Base-by-base conservation (phyloP, 768 basidiomycete genomes). In the Boletus pseudo-olivaceus region DNA sequence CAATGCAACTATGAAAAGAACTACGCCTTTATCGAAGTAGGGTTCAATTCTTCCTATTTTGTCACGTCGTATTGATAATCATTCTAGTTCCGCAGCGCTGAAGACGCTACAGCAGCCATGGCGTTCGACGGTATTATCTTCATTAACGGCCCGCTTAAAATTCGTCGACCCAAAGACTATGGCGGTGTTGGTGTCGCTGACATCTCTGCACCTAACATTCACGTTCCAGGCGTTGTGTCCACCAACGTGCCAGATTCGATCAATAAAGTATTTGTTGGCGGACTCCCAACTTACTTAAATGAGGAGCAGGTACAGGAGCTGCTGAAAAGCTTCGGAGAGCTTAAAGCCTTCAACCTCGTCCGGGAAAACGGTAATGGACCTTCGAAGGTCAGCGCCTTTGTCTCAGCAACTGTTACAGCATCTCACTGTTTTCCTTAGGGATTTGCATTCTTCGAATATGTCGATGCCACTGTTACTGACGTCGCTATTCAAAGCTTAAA, bases 271-370 rank as follows among this genome's bases (percentile, higher is more conserved):
- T 99, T 98, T 65, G 89, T 99, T 56, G 97, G 97, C 40, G 96
- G 95, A 49, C 76, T 99, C 53, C 97, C 97, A 15, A 82, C 90
- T 20, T 98, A 98, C 71, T 83, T 99, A 45, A 95, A 92, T 64
- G 97, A 99, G 72, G 97, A 97, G 67, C 95, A 98, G 73, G 97
- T 98, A 55, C 93, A 96, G 85, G 97, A 99, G 70, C 71, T 99
- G 32, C 79, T 99, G 59, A 98, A 93, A 78, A 93, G 87, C 67
- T 99, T 99, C 66, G 97, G 97, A 54, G 97, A 98, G 57, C 82
- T 99, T 47, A 93, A 91, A 70, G 93, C 93, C 9, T 99, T 99
- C 83, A 98, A 98, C 67, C 81, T 99, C 43, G 97, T 99, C 53
- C 87, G 97, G 57, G 97, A 99, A 72, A 91, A 90, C 59, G 87